These are phyloP conservation scores for Globisporangium lucens DNA, from an alignment of 352 stramenopile species.

Conservation along the genomic window DNA sequence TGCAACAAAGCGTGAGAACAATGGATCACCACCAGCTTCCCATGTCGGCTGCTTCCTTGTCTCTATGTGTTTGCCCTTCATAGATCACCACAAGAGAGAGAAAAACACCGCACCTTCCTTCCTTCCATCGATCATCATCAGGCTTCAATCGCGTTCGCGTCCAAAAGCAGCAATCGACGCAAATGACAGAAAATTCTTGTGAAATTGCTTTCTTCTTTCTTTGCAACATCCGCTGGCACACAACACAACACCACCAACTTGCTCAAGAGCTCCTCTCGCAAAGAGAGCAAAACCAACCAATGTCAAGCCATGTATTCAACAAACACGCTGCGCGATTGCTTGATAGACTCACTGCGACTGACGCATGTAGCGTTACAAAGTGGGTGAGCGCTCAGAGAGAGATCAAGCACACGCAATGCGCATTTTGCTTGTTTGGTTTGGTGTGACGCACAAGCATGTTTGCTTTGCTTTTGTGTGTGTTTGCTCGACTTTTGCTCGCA, in stretches of 20 bases:
- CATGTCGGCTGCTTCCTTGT: not conserved
- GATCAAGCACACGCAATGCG: not conserved
- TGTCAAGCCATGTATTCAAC: not conserved
- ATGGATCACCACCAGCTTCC: not conserved
- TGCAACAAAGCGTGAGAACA: not conserved
- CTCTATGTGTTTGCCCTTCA: not conserved
- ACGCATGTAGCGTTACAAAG: not conserved
- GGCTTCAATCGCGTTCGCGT: not conserved
- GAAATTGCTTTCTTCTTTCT: not conserved
- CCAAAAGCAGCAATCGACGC: not conserved
- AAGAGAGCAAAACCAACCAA: not conserved
- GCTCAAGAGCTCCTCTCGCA: not conserved
- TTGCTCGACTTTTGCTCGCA: not conserved
- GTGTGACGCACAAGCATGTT: not conserved
- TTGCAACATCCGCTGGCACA: not conserved
- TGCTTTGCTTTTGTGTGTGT: not conserved
- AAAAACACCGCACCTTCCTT: not conserved
- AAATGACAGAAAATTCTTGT: constrained; percentile 1
- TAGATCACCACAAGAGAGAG: not conserved
- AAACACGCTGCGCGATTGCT: not conserved
- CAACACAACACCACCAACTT: not conserved
- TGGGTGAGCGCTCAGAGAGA: not conserved
- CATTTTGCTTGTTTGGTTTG: not conserved
- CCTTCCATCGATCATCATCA: not conserved
- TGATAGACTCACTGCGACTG: not conserved